Base-by-base conservation (phyloP, 2,329 filamentous ascomycete species). In the Lasiodiplodia hormozganensis region DNA sequence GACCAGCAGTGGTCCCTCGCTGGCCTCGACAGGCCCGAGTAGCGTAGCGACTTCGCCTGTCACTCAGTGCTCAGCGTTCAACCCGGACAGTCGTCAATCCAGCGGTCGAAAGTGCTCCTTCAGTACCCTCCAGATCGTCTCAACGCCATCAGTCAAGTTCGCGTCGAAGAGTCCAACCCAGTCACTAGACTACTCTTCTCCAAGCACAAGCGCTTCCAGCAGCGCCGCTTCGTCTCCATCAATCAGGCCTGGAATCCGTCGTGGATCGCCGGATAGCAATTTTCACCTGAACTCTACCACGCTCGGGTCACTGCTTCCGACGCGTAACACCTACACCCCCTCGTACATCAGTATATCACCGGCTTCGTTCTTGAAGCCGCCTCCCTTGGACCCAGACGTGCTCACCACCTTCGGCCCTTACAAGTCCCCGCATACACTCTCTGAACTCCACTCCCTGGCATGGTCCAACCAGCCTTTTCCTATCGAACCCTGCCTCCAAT, bases 391-490 rank as follows among this genome's bases (percentile, higher is more conserved):
- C 25, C 38, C 47, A 3, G 6, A 49, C 2, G 28, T 11, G 4
- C 21, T 16, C n/a, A 64, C 28, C n/a, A 64, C 60, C 11, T 64
- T 64, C 25, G 60, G 60, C 10, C 43, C 60, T 14, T 52, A 49
- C 11, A 75, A 31, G 62, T 78, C 4, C 73, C 75, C 25, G 70
- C 64, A 72, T 65, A 76, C 78, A 4, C 70, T 80, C 25, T 68
- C 72, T 4, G 70, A 68, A 1, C 74, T 79, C 34, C 71, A 73
- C 14, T 58, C 70, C 6, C 77, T 76, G 0, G 70, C 72, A 11
- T 76, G 74, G 51, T 78, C 78, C 58, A 52, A 14, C 38, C 34
- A 31, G 21, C 1, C 11, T 12, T 38, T 67, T 16, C 65, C 21
- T 16, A 54, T 68, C 23, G 36, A 60, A 16, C 21, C 47, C 10